Percentiles rank a stretch among this genome's conserved stretches.
Evolutionary conservation across 441 rosid species (phyloP).

Genomic region (Iberis amara): DNA sequence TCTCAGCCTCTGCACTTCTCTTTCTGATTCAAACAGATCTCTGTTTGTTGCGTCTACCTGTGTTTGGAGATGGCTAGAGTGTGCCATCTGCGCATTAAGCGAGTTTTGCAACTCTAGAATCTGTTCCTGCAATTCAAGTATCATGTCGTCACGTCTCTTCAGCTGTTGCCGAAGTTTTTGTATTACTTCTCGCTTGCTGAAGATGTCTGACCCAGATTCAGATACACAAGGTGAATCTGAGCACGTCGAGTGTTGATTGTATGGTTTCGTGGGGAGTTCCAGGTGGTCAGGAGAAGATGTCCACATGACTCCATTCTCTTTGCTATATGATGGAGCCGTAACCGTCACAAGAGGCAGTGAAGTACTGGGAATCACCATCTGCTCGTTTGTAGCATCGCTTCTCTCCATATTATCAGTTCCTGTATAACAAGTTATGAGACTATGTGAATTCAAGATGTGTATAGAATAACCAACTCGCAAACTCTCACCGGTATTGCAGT

Average conservation of each 20-base stretch:
- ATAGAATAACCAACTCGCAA: not conserved
- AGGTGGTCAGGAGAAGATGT: constrained; percentile 76
- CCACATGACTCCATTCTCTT: constrained; percentile 79
- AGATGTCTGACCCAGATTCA: constrained; percentile 89
- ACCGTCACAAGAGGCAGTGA: constrained; percentile 71
- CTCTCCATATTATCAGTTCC: too few species aligned
- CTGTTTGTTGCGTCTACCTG: constrained; percentile 69
- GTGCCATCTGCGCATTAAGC: constrained; percentile 50
- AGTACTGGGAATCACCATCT: constrained; percentile 41
- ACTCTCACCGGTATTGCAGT: not conserved
- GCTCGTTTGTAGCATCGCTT: constrained; percentile 2
- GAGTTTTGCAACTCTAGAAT: constrained; percentile 71
- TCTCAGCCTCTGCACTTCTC: constrained; percentile 80
- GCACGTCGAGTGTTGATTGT: constrained; percentile 70
- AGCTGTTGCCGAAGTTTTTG: constrained; percentile 91
- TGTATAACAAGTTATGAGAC: not conserved
- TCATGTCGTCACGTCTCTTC: constrained; percentile 94
- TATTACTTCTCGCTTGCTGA: constrained; percentile 90
- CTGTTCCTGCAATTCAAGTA: constrained; percentile 95
- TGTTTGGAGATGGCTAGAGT: constrained; percentile 62
- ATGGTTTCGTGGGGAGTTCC: constrained; percentile 80
- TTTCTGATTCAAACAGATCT: constrained; percentile 75
- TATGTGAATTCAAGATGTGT: not conserved
- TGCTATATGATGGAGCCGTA: constrained; percentile 51
- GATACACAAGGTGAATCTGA: constrained; percentile 95